phyloP scores from a whole-genome alignment of 1,284 basidiomycete genomes.

The Malassezia brasiliensis region DNA sequence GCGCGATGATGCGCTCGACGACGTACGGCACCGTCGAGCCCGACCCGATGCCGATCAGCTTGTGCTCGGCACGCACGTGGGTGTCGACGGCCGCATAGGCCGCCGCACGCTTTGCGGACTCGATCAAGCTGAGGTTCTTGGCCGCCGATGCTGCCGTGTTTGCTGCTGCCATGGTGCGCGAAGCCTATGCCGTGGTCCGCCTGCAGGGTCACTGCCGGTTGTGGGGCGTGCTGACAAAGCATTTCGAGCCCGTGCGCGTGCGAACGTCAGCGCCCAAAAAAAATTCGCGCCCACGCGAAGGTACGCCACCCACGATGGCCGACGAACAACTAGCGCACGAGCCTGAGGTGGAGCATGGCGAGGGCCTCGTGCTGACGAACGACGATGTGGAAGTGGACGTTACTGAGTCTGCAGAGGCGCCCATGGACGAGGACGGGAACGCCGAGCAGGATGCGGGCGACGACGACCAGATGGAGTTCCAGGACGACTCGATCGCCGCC shows the following conservation, averaged over 20 bases:
- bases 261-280: neutral
- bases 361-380: conserved; percentile 17
- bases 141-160: neutral
- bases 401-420: conserved; percentile 5
- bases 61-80: conserved; percentile 71
- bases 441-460: neutral
- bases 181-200: no score
- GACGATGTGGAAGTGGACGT: conserved; percentile 12
- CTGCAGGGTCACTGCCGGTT: no score
- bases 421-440: conserved; percentile 17
- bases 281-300: neutral
- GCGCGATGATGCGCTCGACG: conserved; percentile 82
- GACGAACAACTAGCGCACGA: neutral
- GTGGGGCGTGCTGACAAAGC: neutral
- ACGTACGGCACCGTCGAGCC: conserved; percentile 94
- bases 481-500: conserved; percentile 44
- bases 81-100: conserved; percentile 90
- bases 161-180: no score
- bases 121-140: conserved; percentile 21
- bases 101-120: conserved; percentile 70
- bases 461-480: conserved; percentile 23
- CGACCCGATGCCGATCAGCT: conserved; percentile 55
- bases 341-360: conserved; percentile 1
- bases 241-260: neutral
- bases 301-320: neutral